Base-by-base conservation (phyloP, 2,329 filamentous ascomycete species). In the Mycogone perniciosa region DNA sequence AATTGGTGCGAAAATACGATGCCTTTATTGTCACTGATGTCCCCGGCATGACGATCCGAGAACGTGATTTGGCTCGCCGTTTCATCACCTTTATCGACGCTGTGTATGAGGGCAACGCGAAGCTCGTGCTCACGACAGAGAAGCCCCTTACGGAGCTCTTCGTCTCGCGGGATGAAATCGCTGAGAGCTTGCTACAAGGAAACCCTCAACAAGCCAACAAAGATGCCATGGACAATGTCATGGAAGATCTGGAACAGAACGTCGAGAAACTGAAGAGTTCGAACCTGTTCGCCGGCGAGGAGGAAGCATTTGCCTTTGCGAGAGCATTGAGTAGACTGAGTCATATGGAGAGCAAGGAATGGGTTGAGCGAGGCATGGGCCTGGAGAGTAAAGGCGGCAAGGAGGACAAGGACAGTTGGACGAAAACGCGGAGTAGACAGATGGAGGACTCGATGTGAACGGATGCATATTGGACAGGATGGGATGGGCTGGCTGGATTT, bases 51-150 rank as follows among this genome's bases (percentile, higher is more conserved):
- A 93, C 86, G 38, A 81, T 89, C 57, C 82, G 82, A 49, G 83
- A 90, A 63, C 82, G 93, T 20, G 93, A 99, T 70, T 77, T 96
- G 37, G 93, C 93, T 0, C 76, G 93, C 9, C 80, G 93, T 5
- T 96, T 99, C 69, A 99, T 99, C 66, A 99, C 92, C 0, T 96
- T 99, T 60, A 89, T 99, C 57, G 93, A 99, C 66, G 92, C 93
- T 5, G 86, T 96, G 4, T 99, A 99, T 64, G 93, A 99, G 69
- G 77, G 79, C 30, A 81, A 92, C 68, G 91, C 90, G n/a, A 97
- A 96, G 71, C 80, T 99, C 6, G 92, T 97, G 11, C 80, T 99
- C 50, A 99, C 93, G 0, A 91, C 88, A 3, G 89, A 85, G 38
- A 88, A 91, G 44, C 89, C 92, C 0, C 75, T 99, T 2, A 82